Evolutionary conservation across 306 rosid genomes (phyloP).

Genomic region (Lagenaria siceraria): DNA sequence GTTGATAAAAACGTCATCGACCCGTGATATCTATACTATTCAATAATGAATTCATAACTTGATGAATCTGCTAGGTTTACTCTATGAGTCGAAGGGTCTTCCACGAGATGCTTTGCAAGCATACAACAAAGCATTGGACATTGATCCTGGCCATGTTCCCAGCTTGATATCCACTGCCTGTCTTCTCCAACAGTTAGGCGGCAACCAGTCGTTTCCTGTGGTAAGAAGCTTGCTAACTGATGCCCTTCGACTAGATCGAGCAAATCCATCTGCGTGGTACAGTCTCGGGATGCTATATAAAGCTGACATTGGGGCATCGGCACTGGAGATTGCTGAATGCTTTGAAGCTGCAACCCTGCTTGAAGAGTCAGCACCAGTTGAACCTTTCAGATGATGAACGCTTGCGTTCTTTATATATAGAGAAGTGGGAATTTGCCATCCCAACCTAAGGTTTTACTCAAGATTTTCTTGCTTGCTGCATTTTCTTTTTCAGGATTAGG

Average conservation of each 20-base stretch:
- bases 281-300: conserved; percentile 78
- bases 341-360: conserved; percentile 70
- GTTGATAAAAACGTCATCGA: not conserved
- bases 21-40: not conserved
- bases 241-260: conserved; percentile 63
- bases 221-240: conserved; percentile 75
- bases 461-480: not conserved
- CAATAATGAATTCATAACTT: not conserved
- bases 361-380: conserved; percentile 73
- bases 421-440: not conserved
- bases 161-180: conserved; percentile 82
- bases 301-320: conserved; percentile 37
- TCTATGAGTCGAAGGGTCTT: conserved; percentile 57
- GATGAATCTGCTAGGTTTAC: conserved; percentile 38
- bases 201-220: conserved; percentile 52
- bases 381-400: conserved; percentile 50
- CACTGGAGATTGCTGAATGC: conserved; percentile 59
- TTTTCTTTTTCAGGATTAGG: not conserved
- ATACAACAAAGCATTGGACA: conserved; percentile 59
- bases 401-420: not conserved
- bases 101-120: conserved; percentile 62
- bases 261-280: conserved; percentile 74
- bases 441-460: not conserved
- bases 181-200: conserved; percentile 49
- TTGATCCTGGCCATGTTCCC: conserved; percentile 56